These are phyloP conservation scores for Lomentospora prolificans DNA, from an alignment of 2,329 filamentous ascomycete genomes.

Conservation along the genomic window DNA sequence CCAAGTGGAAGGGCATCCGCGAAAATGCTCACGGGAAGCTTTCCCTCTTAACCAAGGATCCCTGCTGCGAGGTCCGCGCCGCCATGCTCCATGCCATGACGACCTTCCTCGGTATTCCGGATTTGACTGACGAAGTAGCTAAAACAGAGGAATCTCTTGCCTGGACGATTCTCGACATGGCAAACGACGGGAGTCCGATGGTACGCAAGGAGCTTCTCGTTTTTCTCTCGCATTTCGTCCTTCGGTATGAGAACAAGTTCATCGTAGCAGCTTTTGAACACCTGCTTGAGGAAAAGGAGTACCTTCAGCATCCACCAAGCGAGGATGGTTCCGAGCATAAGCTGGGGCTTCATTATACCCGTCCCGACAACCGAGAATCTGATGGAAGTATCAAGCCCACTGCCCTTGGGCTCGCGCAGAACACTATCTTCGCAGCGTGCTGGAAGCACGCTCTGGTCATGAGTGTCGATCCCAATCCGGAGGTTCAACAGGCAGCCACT, in stretches of 20 bases:
- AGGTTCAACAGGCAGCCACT: conserved; percentile 77
- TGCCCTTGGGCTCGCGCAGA: conserved; percentile 59
- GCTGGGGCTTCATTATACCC: conserved; percentile 53
- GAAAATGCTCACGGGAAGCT: conserved; percentile 77
- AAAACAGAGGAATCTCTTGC: conserved; percentile 87
- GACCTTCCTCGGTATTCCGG: conserved; percentile 86
- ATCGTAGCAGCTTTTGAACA: conserved; percentile 88
- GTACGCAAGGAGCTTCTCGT: conserved; percentile 89
- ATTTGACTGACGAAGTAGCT: conserved; percentile 82
- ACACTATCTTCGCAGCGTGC: conserved; percentile 84
- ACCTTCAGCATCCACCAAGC: conserved; percentile 44
- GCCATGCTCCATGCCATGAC: conserved; percentile 91
- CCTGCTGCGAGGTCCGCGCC: conserved; percentile 83
- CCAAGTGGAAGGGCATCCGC: conserved; percentile 91
- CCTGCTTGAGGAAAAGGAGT: conserved; percentile 71
- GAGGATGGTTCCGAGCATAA: conserved; percentile 49
- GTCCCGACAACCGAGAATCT: conserved; percentile 42
- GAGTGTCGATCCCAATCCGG: conserved; percentile 88
- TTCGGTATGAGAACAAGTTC: conserved; percentile 86
- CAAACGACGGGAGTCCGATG: conserved; percentile 86
- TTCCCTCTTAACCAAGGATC: conserved; percentile 71
- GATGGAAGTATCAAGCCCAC: conserved; percentile 48
- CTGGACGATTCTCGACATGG: conserved; percentile 81
- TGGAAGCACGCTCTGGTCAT: conserved; percentile 91
- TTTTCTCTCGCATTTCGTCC: conserved; percentile 85